Conservation (phyloP, 2,329 filamentous ascomycete species). For the Aureobasidium lini region DNA sequence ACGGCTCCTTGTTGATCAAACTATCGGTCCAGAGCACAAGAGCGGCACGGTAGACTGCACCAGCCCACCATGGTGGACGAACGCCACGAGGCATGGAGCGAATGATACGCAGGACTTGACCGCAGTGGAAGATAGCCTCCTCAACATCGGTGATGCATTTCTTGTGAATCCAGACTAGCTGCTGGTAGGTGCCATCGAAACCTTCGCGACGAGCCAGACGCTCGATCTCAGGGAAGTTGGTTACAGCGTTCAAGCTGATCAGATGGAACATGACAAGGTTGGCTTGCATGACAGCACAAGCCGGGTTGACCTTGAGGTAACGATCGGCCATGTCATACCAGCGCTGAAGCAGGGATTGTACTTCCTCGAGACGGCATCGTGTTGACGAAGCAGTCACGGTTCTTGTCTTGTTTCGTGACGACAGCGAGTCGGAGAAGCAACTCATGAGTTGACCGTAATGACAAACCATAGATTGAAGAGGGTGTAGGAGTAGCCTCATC, state of each 20-base stretch:
- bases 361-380: slow-evolving; percentile 55
- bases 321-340: slow-evolving; percentile 60
- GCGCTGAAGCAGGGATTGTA: slow-evolving; percentile 54
- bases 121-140: slow-evolving; percentile 59
- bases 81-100: slow-evolving; percentile 52
- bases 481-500: slow-evolving; percentile 60
- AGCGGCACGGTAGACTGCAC: slow-evolving; percentile 59
- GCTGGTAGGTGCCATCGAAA: slow-evolving; percentile 49
- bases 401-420: slow-evolving; percentile 39
- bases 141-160: slow-evolving; percentile 57
- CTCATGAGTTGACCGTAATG: slow-evolving; percentile 58
- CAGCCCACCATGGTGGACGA: slow-evolving; percentile 64
- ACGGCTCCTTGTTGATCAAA: slow-evolving; percentile 43
- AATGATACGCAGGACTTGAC: slow-evolving; percentile 57
- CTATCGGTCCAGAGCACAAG: slow-evolving; percentile 58
- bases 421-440: slow-evolving; percentile 53
- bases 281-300: slow-evolving; percentile 54
- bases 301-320: slow-evolving; percentile 48
- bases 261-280: slow-evolving; percentile 65
- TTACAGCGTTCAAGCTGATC: slow-evolving; percentile 61
- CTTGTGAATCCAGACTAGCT: slow-evolving; percentile 49
- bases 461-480: slow-evolving; percentile 57
- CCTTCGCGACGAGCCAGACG: slow-evolving; percentile 55
- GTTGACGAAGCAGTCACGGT: slow-evolving; percentile 54
- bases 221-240: slow-evolving; percentile 61